phyloP scores from a whole-genome alignment of 768 basidiomycete species.

The Amanita exitialis region DNA sequence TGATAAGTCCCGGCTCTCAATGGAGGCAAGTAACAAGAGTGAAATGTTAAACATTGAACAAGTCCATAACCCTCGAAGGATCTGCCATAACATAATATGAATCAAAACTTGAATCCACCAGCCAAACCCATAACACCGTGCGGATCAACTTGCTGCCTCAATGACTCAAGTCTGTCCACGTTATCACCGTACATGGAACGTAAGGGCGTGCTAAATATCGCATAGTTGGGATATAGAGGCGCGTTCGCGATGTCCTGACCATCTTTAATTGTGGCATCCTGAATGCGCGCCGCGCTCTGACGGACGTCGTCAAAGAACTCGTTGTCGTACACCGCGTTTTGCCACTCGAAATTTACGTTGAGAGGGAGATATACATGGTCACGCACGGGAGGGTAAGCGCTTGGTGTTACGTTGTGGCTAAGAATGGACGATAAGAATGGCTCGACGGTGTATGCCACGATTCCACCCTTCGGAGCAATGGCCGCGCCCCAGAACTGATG shows the following conservation, averaged over 20 bases:
- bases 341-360: conserved; percentile 18
- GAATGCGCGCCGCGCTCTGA: conserved; percentile 24
- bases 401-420: conserved; percentile 22
- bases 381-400: conserved; percentile 34
- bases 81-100: too few species aligned
- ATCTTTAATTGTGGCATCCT: conserved; percentile 18
- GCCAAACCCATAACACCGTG: conserved; percentile 39
- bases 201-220: conserved; percentile 32
- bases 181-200: conserved; percentile 32
- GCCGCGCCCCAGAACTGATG: background rate
- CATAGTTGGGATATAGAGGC: conserved; percentile 29
- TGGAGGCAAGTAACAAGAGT: too few species aligned
- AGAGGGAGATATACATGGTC: conserved; percentile 17
- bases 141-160: conserved; percentile 34
- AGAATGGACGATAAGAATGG: conserved; percentile 32
- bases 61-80: too few species aligned
- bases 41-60: too few species aligned
- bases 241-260: conserved; percentile 25
- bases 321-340: conserved; percentile 9
- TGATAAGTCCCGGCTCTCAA: too few species aligned
- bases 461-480: background rate
- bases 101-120: conserved; percentile 39
- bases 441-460: conserved; percentile 31
- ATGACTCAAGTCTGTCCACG: conserved; percentile 19
- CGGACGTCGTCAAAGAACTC: conserved; percentile 24